phyloP scores from a whole-genome alignment of 805 yeast species.

The Candida silvicultrix region DNA sequence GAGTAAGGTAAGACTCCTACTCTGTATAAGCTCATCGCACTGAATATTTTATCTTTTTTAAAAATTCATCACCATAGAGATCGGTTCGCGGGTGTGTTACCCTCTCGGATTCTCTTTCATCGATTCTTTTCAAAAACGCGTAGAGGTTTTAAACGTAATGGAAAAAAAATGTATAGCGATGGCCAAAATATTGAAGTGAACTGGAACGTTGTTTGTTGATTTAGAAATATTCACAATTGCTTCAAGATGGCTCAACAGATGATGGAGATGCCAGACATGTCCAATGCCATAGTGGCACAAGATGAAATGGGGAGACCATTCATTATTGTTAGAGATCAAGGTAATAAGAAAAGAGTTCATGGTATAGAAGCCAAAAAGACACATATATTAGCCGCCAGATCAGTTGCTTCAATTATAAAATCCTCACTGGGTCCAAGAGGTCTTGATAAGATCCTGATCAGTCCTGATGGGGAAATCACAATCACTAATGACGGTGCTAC shows the following conservation, averaged over 20 bases:
- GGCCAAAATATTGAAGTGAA: not conserved
- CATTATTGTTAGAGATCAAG: constrained; percentile 89
- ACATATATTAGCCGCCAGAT: constrained; percentile 90
- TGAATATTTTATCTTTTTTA: not conserved
- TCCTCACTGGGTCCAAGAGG: constrained; percentile 98
- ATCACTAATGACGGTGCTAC: constrained; percentile 99
- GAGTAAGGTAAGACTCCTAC: no score
- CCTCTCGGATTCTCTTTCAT: not conserved
- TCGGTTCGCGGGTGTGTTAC: no score
- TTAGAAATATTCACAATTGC: not conserved
- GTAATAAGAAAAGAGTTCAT: constrained; percentile 55
- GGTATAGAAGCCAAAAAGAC: constrained; percentile 78
- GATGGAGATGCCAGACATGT: constrained; percentile 76
- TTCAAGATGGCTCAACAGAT: constrained; percentile 27
- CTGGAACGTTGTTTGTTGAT: constrained; percentile 1
- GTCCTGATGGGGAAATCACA: constrained; percentile 97
- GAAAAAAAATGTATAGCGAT: constrained; percentile 1
- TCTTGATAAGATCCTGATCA: constrained; percentile 89
- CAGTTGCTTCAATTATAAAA: constrained; percentile 87
- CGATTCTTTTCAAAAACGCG: not conserved
- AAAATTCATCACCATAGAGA: no score
- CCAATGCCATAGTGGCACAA: constrained; percentile 98
- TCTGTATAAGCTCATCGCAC: not conserved
- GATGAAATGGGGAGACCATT: constrained; percentile 99
- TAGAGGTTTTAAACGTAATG: no score